A percentile compares a stretch with the other conserved stretches of the same genome.
Evolutionary conservation across 2,329 filamentous ascomycete genomes (phyloP).

Genomic region (Thermochaetoides dissita): DNA sequence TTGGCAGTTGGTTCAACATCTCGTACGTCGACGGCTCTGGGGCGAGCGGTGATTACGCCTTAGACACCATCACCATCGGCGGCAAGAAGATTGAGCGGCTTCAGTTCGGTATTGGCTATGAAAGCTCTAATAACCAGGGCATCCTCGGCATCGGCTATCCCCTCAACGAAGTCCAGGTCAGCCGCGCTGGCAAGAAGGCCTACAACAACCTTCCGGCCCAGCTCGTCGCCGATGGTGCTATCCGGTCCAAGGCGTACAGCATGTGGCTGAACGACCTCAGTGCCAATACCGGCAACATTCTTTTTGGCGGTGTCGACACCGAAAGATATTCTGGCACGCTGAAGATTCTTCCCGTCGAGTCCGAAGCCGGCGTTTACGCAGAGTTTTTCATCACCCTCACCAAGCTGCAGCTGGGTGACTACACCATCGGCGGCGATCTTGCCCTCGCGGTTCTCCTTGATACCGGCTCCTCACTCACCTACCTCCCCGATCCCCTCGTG

Average conservation of each 20-base stretch:
- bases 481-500: constrained; percentile 45
- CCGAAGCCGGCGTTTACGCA: constrained; percentile 33
- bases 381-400: constrained; percentile 61
- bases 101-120: constrained; percentile 63
- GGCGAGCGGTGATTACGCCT: constrained; percentile 65
- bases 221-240: constrained; percentile 45
- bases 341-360: constrained; percentile 53
- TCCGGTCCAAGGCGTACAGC: constrained; percentile 56
- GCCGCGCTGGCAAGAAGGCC: constrained; percentile 33
- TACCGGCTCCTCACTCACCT: constrained; percentile 53
- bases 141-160: constrained; percentile 78
- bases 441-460: constrained; percentile 55
- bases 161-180: constrained; percentile 62
- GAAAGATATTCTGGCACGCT: constrained; percentile 49
- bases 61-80: constrained; percentile 54
- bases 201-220: constrained; percentile 59
- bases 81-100: constrained; percentile 37
- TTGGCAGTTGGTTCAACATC: constrained; percentile 72
- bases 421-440: constrained; percentile 26
- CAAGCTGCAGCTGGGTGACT: constrained; percentile 31
- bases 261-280: constrained; percentile 63
- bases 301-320: constrained; percentile 64
- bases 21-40: constrained; percentile 72
- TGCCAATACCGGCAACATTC: constrained; percentile 48
- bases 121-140: constrained; percentile 46